Percentiles rank a stretch among this genome's conserved stretches.
These are phyloP conservation scores for Coemansia erecta DNA, from an alignment of 192 early-diverging fungal genomes.

Conservation along the genomic window DNA sequence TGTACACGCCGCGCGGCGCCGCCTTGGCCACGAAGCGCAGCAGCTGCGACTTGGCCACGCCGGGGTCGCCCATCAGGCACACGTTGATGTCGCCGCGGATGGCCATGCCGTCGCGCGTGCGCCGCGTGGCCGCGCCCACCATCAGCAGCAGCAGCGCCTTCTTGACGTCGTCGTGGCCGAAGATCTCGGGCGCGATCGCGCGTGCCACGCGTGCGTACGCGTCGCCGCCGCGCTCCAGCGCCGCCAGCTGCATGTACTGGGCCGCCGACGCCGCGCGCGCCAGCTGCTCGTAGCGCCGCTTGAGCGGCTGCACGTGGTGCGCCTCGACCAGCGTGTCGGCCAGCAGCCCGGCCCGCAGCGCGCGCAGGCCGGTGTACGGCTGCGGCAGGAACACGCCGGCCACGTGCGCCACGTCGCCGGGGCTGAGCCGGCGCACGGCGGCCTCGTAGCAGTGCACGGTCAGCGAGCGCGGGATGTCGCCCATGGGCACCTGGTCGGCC, in stretches of 20 bases:
- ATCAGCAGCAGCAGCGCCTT: slow-evolving; percentile 84
- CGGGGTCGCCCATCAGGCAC: slow-evolving; percentile 98
- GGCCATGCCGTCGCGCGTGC: slow-evolving; percentile 87
- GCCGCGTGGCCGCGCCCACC: slow-evolving; percentile 78
- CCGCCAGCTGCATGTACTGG: slow-evolving; percentile 53
- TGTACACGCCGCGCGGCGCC: slow-evolving; percentile 95
- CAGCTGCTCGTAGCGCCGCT: slow-evolving; percentile 91
- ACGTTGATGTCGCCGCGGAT: slow-evolving; percentile 97
- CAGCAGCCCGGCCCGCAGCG: slow-evolving; percentile 84
- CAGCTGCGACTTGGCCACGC: slow-evolving; percentile 97
- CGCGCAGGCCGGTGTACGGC: slow-evolving; percentile 91
- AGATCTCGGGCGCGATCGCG: slow-evolving; percentile 87
- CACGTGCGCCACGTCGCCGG: slow-evolving; percentile 84
- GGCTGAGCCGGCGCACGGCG: slow-evolving; percentile 74
- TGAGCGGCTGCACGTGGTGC: slow-evolving; percentile 80
- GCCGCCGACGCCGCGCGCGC: slow-evolving; percentile 53
- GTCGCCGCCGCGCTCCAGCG: slow-evolving; percentile 64
- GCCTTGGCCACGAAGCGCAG: slow-evolving; percentile 91
- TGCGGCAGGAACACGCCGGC: slow-evolving; percentile 88
- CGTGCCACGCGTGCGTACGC: slow-evolving; percentile 74
- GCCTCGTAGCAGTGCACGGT: slow-evolving; percentile 85
- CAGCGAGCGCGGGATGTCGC: slow-evolving; percentile 96
- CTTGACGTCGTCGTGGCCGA: slow-evolving; percentile 90
- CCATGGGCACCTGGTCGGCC: slow-evolving; percentile 98
- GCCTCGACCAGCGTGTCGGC: slow-evolving; percentile 95